Percentiles rank a stretch among this genome's conserved stretches.
These are phyloP conservation scores for Leptosphaerulina australis DNA, from an alignment of 2,329 filamentous ascomycete genomes.

Conservation along the genomic window DNA sequence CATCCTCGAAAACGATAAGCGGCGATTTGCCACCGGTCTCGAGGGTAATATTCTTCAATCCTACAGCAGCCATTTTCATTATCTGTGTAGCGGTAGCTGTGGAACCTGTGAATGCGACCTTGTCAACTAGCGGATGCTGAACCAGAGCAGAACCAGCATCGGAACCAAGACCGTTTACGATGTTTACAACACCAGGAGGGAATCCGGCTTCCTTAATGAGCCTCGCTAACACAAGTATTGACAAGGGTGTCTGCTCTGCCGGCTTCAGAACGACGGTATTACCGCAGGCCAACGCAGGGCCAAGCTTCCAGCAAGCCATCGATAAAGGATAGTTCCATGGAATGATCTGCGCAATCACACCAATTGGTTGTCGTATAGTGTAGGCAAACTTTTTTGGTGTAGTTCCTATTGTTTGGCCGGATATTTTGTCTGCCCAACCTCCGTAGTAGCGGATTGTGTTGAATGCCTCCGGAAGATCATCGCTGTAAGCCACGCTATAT, in stretches of 20 bases:
- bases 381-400: conserved; percentile 72
- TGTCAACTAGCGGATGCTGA: conserved; percentile 69
- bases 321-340: conserved; percentile 52
- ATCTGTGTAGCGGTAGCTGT: conserved; percentile 72
- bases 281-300: conserved; percentile 61
- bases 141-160: conserved; percentile 65
- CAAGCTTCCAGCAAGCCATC: conserved; percentile 60
- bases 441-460: conserved; percentile 70
- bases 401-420: conserved; percentile 72
- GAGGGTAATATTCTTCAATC: conserved; percentile 53
- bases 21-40: conserved; percentile 55
- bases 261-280: conserved; percentile 62
- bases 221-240: conserved; percentile 9
- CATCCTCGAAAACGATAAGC: conserved; percentile 53
- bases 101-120: conserved; percentile 77
- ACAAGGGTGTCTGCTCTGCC: conserved; percentile 61
- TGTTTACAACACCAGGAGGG: conserved; percentile 51
- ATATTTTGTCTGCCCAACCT: conserved; percentile 77
- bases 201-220: conserved; percentile 48
- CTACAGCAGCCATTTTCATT: conserved; percentile 42
- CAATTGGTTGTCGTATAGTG: conserved; percentile 69
- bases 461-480: conserved; percentile 65
- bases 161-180: conserved; percentile 62
- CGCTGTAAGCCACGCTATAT: conserved; percentile 64
- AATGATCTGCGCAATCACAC: conserved; percentile 47